phyloP scores from a whole-genome alignment of 2,329 filamentous ascomycete species.

The Thielaviopsis musarum region DNA sequence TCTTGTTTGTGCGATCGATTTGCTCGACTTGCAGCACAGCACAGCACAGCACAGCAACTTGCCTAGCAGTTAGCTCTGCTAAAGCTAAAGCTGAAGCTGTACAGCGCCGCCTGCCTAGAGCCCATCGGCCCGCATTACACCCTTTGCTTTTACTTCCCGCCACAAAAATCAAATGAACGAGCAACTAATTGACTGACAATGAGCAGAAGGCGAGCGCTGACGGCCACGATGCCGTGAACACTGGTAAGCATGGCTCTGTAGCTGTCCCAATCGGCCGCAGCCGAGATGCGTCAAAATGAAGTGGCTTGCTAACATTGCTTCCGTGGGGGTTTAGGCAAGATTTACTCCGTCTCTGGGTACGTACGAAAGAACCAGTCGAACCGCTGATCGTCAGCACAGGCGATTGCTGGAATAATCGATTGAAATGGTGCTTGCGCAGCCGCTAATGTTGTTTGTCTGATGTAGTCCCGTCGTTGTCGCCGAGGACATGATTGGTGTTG shows the following conservation, averaged over 20 bases:
- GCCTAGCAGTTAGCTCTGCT: background rate
- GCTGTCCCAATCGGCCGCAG: background rate
- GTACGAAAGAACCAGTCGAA: constrained; percentile 20
- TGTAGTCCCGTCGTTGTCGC: constrained; percentile 79
- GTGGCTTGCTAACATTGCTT: background rate
- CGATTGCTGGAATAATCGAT: background rate
- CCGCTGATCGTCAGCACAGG: no score
- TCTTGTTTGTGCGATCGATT: background rate
- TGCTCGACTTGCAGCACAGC: no score
- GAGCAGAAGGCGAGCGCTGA: constrained; percentile 8
- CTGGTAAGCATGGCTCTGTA: background rate
- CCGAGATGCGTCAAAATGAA: background rate
- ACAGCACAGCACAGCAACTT: background rate
- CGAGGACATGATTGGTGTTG: constrained; percentile 96
- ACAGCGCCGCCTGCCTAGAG: background rate
- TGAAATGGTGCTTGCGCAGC: background rate
- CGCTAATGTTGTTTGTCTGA: constrained; percentile 18
- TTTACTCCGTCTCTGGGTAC: constrained; percentile 46
- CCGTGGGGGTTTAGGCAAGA: constrained; percentile 30
- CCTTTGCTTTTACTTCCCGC: background rate
- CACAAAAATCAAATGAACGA: background rate
- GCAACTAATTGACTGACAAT: background rate
- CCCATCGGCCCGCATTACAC: background rate
- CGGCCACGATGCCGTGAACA: constrained; percentile 9
- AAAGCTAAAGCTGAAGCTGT: background rate